phyloP scores from a whole-genome alignment of 331 rosid species.

The Telfairia occidentalis region DNA sequence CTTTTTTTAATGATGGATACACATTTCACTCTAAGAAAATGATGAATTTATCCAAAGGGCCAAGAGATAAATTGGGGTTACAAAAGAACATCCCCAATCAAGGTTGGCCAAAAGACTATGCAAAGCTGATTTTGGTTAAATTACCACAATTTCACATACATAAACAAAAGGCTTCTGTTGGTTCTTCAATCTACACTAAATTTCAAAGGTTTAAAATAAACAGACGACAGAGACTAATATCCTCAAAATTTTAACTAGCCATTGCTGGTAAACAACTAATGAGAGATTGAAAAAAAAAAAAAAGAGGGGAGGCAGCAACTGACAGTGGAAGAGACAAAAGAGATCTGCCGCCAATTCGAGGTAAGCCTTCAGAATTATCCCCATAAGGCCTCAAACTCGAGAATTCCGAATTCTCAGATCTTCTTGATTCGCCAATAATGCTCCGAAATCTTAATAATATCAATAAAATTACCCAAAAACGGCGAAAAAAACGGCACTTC shows the following conservation, averaged over 20 bases:
- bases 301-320: too few species aligned
- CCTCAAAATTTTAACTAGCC: too few species aligned
- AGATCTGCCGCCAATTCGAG: constrained; percentile 26
- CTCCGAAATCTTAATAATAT: constrained; percentile 1
- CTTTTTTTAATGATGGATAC: background rate
- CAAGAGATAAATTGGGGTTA: background rate
- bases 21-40: background rate
- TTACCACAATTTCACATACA: too few species aligned
- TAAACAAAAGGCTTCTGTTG: background rate
- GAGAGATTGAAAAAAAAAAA: too few species aligned
- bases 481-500: constrained; percentile 7
- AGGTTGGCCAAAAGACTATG: background rate
- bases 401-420: constrained; percentile 7
- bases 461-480: background rate
- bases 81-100: background rate
- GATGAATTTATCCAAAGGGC: background rate
- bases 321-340: constrained; percentile 30
- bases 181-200: background rate
- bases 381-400: background rate
- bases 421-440: constrained; percentile 1
- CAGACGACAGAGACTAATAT: too few species aligned
- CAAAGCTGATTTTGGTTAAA: too few species aligned
- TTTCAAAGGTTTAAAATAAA: too few species aligned
- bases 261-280: too few species aligned
- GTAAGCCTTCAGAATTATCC: background rate